Conservation (phyloP, 2,329 filamentous ascomycete species). For the Graphiopsis chlorocephala region DNA sequence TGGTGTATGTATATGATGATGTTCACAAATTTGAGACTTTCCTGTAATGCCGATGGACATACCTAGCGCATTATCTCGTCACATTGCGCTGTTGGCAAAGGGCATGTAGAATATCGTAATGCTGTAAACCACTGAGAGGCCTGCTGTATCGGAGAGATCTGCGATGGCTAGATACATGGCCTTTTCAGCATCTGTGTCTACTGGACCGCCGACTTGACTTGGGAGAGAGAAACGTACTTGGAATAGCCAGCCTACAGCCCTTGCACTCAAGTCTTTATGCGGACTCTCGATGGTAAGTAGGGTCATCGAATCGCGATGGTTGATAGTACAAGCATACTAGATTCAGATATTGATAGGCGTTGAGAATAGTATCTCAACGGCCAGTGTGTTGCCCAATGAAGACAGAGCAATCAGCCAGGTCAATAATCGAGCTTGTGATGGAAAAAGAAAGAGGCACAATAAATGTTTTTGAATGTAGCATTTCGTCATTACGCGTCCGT, state of each 20-base stretch:
- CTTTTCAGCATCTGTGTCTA: not conserved
- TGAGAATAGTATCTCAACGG: not conserved
- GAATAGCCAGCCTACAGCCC: not conserved
- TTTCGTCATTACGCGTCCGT: conserved; percentile 14
- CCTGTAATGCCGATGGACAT: too few relatives aligned
- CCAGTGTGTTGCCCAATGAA: too few relatives aligned
- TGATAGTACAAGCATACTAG: not conserved
- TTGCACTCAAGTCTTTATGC: not conserved
- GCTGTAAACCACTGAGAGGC: not conserved
- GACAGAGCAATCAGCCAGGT: too few relatives aligned
- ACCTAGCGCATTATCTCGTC: not conserved
- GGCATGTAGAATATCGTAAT: not conserved
- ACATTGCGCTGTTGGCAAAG: not conserved
- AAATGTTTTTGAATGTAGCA: not conserved
- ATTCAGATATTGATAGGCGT: too few relatives aligned
- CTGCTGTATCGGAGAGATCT: not conserved
- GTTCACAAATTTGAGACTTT: not conserved
- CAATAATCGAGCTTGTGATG: too few relatives aligned
- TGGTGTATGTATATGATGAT: not conserved
- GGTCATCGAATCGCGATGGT: too few relatives aligned
- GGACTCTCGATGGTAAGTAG: not conserved
- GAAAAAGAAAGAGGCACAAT: not conserved
- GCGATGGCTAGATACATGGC: not conserved
- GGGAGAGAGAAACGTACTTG: not conserved
- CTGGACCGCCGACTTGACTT: not conserved